Evolutionary conservation across 2,329 filamentous ascomycete species (phyloP).

Genomic region (Aspergillus clavatus): DNA sequence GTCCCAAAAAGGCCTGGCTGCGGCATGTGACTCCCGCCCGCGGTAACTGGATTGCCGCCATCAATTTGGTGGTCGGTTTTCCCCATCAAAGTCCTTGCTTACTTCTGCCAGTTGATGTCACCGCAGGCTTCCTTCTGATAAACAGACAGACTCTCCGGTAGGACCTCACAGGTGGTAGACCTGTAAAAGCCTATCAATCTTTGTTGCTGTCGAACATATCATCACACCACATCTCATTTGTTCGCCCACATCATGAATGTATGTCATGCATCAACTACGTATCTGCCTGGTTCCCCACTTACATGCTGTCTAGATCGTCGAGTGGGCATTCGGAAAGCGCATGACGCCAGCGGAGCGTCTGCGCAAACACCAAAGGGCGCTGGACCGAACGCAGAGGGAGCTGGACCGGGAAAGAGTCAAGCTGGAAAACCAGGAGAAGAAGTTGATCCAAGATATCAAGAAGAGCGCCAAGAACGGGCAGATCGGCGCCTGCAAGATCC

Average conservation of each 20-base stretch:
- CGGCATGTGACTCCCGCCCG: slow-evolving; percentile 20
- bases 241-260: slow-evolving; percentile 13
- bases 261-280: slow-evolving; percentile 4
- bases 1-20: slow-evolving; percentile 20
- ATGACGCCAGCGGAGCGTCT: slow-evolving; percentile 77
- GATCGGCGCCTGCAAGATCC: slow-evolving; percentile 97
- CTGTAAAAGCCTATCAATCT: background rate
- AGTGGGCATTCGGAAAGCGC: slow-evolving; percentile 99
- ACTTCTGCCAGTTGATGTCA: slow-evolving; percentile 6
- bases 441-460: slow-evolving; percentile 91
- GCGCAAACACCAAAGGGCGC: slow-evolving; percentile 78
- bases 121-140: background rate
- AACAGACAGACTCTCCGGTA: background rate
- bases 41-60: slow-evolving; percentile 1
- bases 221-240: background rate
- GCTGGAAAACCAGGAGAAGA: slow-evolving; percentile 98
- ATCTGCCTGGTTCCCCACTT: slow-evolving; percentile 3
- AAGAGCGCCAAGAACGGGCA: slow-evolving; percentile 97
- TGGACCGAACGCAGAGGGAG: slow-evolving; percentile 96
- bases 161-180: too few species aligned
- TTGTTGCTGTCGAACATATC: background rate
- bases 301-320: slow-evolving; percentile 65
- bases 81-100: background rate
- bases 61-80: too few species aligned
- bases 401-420: slow-evolving; percentile 92